A percentile compares a stretch with the other conserved stretches of the same genome.
phyloP scores from a whole-genome alignment of 257 asterid species.

The Solanum ahanhuiri region DNA sequence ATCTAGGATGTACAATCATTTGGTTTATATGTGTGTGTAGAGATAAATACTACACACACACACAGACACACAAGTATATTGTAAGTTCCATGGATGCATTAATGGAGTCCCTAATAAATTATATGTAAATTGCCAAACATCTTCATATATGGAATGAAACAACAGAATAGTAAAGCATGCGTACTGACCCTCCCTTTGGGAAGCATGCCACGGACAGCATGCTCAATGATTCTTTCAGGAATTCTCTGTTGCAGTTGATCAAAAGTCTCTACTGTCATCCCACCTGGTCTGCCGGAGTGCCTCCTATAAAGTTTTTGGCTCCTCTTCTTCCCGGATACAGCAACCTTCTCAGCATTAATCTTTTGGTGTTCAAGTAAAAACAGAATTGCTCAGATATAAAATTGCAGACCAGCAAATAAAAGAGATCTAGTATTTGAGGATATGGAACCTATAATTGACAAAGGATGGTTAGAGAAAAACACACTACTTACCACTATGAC shows the following conservation, averaged over 20 bases:
- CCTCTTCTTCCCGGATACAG: conserved; percentile 89
- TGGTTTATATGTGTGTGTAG: not conserved
- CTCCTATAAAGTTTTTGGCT: conserved; percentile 79
- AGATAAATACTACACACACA: not conserved
- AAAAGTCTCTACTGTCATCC: conserved; percentile 86
- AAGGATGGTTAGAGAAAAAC: not conserved
- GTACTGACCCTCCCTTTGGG: conserved; percentile 89
- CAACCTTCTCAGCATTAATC: conserved; percentile 94
- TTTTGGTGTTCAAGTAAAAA: conserved; percentile 8
- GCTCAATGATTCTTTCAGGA: conserved; percentile 90
- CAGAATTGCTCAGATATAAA: conserved; percentile 1
- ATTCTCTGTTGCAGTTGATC: conserved; percentile 91
- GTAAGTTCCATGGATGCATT: not conserved
- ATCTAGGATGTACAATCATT: not conserved
- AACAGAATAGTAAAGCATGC: not conserved
- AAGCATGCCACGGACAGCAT: conserved; percentile 98
- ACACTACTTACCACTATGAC: conserved; percentile 58
- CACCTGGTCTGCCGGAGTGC: conserved; percentile 97
- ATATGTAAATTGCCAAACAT: not conserved
- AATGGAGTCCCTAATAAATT: not conserved
- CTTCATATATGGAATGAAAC: not conserved
- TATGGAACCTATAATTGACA: not conserved
- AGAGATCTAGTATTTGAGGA: not conserved
- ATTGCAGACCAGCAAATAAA: not conserved
- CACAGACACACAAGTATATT: no score